phyloP scores from a whole-genome alignment of 805 yeast species.

The Yarrowia sp. region DNA sequence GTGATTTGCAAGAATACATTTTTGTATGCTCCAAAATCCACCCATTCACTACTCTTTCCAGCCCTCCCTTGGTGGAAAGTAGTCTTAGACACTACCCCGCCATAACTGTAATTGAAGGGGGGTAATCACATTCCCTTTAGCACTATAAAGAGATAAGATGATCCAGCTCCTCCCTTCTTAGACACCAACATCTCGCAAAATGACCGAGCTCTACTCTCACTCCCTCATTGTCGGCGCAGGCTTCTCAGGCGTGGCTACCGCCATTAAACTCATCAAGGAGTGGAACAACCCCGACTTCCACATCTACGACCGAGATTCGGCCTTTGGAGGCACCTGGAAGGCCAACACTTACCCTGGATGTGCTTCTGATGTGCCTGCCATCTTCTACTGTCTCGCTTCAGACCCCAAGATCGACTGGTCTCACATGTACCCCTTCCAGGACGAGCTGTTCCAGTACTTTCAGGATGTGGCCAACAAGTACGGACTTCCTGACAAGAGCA shows the following conservation, averaged over 20 bases:
- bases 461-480: slow-evolving; percentile 26
- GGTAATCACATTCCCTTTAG: slow-evolving; percentile 17
- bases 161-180: background rate
- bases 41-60: background rate
- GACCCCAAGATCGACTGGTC: slow-evolving; percentile 28
- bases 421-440: slow-evolving; percentile 24
- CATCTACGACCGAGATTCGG: slow-evolving; percentile 28
- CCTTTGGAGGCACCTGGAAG: slow-evolving; percentile 28
- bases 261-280: slow-evolving; percentile 28
- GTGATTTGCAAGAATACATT: no score
- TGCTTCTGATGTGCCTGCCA: slow-evolving; percentile 27
- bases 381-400: slow-evolving; percentile 26
- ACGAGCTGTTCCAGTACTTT: slow-evolving; percentile 26
- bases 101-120: slow-evolving; percentile 7
- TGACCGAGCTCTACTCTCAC: slow-evolving; percentile 22
- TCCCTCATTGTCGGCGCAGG: slow-evolving; percentile 30
- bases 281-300: slow-evolving; percentile 29
- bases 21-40: no score
- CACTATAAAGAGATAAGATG: background rate
- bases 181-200: background rate
- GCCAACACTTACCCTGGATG: slow-evolving; percentile 29
- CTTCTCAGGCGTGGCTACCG: slow-evolving; percentile 31
- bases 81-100: slow-evolving; percentile 21
- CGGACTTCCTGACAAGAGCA: slow-evolving; percentile 2
- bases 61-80: background rate